Base-by-base conservation (phyloP, 2,329 filamentous ascomycete species). In the Trichoderma atroviride region DNA sequence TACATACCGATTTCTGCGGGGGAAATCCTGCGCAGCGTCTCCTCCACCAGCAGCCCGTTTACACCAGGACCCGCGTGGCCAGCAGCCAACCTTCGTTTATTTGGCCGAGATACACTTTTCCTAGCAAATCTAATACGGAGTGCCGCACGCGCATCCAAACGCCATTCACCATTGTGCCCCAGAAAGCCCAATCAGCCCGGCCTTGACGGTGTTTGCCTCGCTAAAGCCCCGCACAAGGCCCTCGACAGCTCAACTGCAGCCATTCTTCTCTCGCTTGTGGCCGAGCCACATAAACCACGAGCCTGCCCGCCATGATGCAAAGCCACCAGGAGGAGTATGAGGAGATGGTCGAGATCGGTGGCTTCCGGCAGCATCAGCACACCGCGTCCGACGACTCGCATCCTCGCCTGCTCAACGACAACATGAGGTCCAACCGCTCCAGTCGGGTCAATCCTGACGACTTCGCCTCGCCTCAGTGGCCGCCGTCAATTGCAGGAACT, bases 391-490 rank as follows among this genome's bases (percentile, higher is more conserved):
- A 70, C n/a, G 69, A 70, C 27, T 69, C 69, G 16, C 65, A 69
- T 29, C 53, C 63, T 9, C 69, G 69, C 58, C 53, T 64, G 40
- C 53, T 59, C 33, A 24, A 47, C 24, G 53, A 64, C 69, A 64
- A 64, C 59, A 69, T 69, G 53, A 33, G 35, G 40, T 70, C 69
- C 58, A 70, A 70, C 60, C 66, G 69, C 37, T 69, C 65, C 33
- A 70, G 69, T 33, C 65, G 58, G 50, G 61, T 31, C 40, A 37
- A 70, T 47, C 62, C 68, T 14, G 68, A 71, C 33, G 68, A 71
- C 10, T 68, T 77, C 58, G 73, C 71, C 11, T 66, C 72, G 40
- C 70, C 71, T 19, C 75, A 76, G 70, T 77, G 75, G 75, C 74
- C 75, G 69, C 75, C 73, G 11, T 71, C 73, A 1, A 70, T 73